Conservation (phyloP, 2,329 filamentous ascomycete genomes). For the Claviceps purpurea region DNA sequence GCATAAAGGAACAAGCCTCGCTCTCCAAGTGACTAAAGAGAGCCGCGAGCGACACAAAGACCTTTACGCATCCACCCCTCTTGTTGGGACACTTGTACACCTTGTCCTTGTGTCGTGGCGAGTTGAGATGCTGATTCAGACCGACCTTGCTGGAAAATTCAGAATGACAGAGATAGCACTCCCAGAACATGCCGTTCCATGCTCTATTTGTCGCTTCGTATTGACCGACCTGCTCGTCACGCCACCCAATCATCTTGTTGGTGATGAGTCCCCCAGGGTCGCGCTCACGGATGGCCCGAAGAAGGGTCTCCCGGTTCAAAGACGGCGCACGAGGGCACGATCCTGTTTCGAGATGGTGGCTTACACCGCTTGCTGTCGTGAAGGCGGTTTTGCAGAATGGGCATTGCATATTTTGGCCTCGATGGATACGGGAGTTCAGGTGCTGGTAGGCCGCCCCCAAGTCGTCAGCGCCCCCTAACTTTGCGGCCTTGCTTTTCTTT, state of each 20-base stretch:
- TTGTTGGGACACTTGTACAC: constrained; percentile 28
- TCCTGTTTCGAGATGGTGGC: constrained; percentile 41
- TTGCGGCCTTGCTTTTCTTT: no score
- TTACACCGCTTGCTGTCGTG: constrained; percentile 37
- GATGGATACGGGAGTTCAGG: constrained; percentile 37
- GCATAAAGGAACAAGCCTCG: constrained; percentile 24
- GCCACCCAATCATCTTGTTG: constrained; percentile 34
- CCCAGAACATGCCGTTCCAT: constrained; percentile 26
- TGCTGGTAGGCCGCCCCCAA: constrained; percentile 28
- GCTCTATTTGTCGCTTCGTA: constrained; percentile 24
- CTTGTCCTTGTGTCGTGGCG: constrained; percentile 23
- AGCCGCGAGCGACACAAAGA: constrained; percentile 26
- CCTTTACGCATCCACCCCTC: constrained; percentile 13
- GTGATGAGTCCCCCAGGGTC: constrained; percentile 36
- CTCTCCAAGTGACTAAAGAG: constrained; percentile 32
- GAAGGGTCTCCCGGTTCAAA: constrained; percentile 34
- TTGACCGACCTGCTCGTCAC: constrained; percentile 12
- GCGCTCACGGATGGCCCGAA: constrained; percentile 26
- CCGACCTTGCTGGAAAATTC: constrained; percentile 19
- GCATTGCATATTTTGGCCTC: constrained; percentile 30
- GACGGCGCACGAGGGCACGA: constrained; percentile 29
- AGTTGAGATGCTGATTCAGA: constrained; percentile 40
- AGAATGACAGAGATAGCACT: constrained; percentile 29
- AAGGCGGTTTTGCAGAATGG: constrained; percentile 37
- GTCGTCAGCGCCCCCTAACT: no score